Evolutionary conservation across 768 basidiomycete species (phyloP), one percentile per base, ranked within the genome.

Genomic region (Termitomyces sp.): DNA sequence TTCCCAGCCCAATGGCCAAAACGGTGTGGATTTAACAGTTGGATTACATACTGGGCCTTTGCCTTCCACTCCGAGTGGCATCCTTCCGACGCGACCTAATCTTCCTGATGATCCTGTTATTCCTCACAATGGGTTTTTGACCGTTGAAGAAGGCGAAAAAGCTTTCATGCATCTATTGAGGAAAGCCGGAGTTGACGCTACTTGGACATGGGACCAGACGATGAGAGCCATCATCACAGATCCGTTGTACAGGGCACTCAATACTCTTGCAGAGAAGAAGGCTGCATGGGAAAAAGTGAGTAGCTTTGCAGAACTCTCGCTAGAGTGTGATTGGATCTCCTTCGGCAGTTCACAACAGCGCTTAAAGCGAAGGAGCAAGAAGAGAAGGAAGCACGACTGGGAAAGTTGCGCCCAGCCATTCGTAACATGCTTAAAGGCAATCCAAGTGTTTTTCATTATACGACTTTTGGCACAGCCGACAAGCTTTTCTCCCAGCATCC

Each of bases 181-280:
- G 64, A 93, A 92, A 73, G 88, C 91, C 47, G 92, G 92, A 33
- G 90, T 98, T 44, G 92, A 93, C 72, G 86, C 89, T 46, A 87
- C 81, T 62, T 98, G 92, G 91, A 93, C 93, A 36, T 99, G 97
- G 97, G 97, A 99, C 71, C 87, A 92, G 75, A 94, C 94, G 53
- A 97, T 98, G 92, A 84, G 95, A 69, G 90, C 92, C 65, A 94
- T 97, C 72, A 96, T 99, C 73, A 98, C 94, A 65, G 96, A 98
- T 77, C 96, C 97, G 45, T 73, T 97, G 62, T 99, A 98, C 76
- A 95, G 93, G 76, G 89, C 94, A 45, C 79, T 99, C 59, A 90
- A 90, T 68, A 93, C 90, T 46, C 80, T 98, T 49, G 93, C 93
- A 16, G 94, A 99, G 75, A 95, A 94, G 76, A 98, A 97, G 75